These are phyloP conservation scores for Rhododendron kiyosumense DNA, from an alignment of 148 eudicot genomes.

Conservation along the genomic window DNA sequence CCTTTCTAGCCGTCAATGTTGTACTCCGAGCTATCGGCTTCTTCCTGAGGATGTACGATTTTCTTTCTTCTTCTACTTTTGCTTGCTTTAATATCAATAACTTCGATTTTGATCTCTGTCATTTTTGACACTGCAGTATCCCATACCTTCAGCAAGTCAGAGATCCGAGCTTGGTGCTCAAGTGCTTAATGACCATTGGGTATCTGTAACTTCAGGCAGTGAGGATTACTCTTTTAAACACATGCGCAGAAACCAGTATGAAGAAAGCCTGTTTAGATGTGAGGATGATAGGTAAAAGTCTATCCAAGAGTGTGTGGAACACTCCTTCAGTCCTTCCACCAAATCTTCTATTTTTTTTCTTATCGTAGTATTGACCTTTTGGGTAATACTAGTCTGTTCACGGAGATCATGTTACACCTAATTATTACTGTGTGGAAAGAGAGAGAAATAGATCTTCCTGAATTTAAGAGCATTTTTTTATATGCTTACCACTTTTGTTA, in stretches of 20 bases:
- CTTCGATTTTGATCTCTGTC: slow-evolving; percentile 5
- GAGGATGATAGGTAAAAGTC: slow-evolving; percentile 88
- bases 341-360: neutral
- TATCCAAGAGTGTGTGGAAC: neutral
- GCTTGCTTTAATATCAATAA: neutral
- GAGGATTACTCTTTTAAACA: slow-evolving; percentile 97
- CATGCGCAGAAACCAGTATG: slow-evolving; percentile 99
- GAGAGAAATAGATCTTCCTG: neutral
- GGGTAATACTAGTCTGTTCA: neutral
- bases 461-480: neutral
- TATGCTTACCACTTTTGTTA: neutral
- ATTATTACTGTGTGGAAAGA: neutral
- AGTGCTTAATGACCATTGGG: slow-evolving; percentile 92
- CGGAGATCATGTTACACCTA: neutral
- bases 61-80: slow-evolving; percentile 6
- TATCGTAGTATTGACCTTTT: neutral
- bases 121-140: slow-evolving; percentile 54
- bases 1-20: slow-evolving; percentile 78
- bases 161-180: slow-evolving; percentile 84
- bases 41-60: slow-evolving; percentile 79
- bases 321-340: neutral
- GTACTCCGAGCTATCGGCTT: slow-evolving; percentile 96
- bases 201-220: slow-evolving; percentile 98
- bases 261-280: slow-evolving; percentile 97
- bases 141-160: slow-evolving; percentile 85